Evolutionary conservation across 1,284 basidiomycete species (phyloP), one percentile per base, ranked within the genome.

Genomic region (Cryptococcus sp.): DNA sequence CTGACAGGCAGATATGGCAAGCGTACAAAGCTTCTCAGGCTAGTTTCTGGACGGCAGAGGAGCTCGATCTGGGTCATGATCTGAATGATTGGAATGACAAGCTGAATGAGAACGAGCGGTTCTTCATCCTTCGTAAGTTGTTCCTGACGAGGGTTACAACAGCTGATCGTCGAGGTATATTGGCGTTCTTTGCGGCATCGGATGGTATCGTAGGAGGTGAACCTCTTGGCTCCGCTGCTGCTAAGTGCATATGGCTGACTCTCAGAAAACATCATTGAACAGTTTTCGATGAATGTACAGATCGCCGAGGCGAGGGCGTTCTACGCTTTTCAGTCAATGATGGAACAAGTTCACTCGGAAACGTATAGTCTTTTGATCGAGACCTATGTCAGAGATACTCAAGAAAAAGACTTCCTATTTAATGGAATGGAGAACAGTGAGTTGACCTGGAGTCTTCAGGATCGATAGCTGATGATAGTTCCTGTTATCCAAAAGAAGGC

Each of bases 251-350:
- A 31, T 5, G 10, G 43, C 54, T 49, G 31, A 53, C 18, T 9
- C 14, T 7, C 48, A 66, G 72, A 96, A 71, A 97, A 97, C 73
- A 81, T 97, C 3, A 80, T 96, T 45, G 89, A 94, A 70, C 85
- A 91, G 21, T 97, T 94, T 77, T 89, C 88, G n/a, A 86, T 86
- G 52, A 91, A 97, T 70, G 91, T 97, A 0, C 91, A 97, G 71
- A 84, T 81, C 3, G 89, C 93, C 7, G 92, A 97, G 76, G 93
- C 92, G 0, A 85, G 91, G 9, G 94, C 89, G 67, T 98, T 98
- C 78, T 97, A 97, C 67, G 91, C 92, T 1, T 97, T 96, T 79
- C 92, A 97, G 70, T 91, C 94, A 63, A 97, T 96, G 92, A 97
- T 96, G 84, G 80, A 81, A 67, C 80, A 81, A 66, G 78, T 81